phyloP scores from a whole-genome alignment of 257 asterid genomes.

The Scutellaria baicalensis region DNA sequence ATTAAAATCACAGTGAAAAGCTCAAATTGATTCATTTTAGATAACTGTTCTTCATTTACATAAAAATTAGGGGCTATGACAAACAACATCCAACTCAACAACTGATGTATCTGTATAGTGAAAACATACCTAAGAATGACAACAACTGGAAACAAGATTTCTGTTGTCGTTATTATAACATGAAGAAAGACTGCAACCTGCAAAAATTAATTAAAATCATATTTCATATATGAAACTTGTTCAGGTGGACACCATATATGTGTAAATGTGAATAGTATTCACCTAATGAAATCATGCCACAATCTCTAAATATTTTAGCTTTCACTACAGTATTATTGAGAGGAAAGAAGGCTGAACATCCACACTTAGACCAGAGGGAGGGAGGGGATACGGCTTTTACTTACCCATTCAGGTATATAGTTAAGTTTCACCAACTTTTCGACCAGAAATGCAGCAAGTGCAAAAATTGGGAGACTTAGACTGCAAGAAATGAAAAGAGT shows the following conservation, averaged over 20 bases:
- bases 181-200: slow-evolving; percentile 80
- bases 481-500: slow-evolving; percentile 36
- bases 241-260: neutral
- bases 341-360: neutral
- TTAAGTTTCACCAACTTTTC: slow-evolving; percentile 63
- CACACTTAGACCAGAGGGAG: no score
- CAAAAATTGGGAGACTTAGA: slow-evolving; percentile 73
- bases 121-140: slow-evolving; percentile 79
- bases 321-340: neutral
- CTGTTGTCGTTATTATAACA: slow-evolving; percentile 52
- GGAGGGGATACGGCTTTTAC: no score
- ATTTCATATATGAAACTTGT: neutral
- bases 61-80: neutral
- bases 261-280: neutral
- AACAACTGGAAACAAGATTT: slow-evolving; percentile 71
- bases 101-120: slow-evolving; percentile 1
- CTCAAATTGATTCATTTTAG: neutral
- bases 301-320: neutral
- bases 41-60: neutral
- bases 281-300: neutral
- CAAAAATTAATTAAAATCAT: slow-evolving; percentile 11
- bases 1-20: neutral
- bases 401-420: slow-evolving; percentile 58
- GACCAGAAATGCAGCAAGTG: slow-evolving; percentile 75
- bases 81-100: neutral